Evolutionary conservation across 805 yeast species (phyloP), one percentile per base, ranked within the genome.

Genomic region (Schwanniomyces polymorphus): DNA sequence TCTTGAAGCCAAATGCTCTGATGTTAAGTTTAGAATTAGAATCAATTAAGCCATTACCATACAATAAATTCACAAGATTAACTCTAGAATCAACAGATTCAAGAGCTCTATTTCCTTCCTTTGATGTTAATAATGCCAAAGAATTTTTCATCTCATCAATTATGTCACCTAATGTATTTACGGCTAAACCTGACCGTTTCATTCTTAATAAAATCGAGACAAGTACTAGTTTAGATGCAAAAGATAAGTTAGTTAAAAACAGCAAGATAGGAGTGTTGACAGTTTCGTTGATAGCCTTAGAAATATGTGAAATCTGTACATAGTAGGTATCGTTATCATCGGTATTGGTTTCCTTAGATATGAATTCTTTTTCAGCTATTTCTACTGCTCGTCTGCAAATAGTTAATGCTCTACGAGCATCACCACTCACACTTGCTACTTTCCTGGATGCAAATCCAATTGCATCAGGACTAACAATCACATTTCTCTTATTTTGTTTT

Each of bases 361-460:
- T 57, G 57, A 75, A 80, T 49, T 84, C 87, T 28, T 67, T 59
- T 58, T 89, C 95, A 0, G 97, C 96, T 27, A 91, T 74, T 60
- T 90, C 97, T 7, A 91, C 86, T 0, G 97, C 97, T 47, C 97
- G 72, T 33, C 91, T 78, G 59, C 97, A 87, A 21, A 94, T 87
- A 47, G 86, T 86, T 46, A 94, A 72, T 0, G 97, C 97, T 49
- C 98, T 74, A 58, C 99, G 76, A 1, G 97, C 99, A 72, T 94
- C 99, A 48, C 99, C 99, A 62, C 95, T 88, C 2, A 94, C 97
- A 67, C 94, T 83, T 5, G 98, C 97, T 38, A 94, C 95, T 64
- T 91, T 91, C 66, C 97, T 79, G 1, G 97, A 82, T 0, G 97
- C 97, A 72, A 87, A 91, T 48, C 86, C 92, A 53, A 91, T 81